phyloP scores from a whole-genome alignment of 2,329 filamentous ascomycete genomes.

The Xylariaceae sp. region DNA sequence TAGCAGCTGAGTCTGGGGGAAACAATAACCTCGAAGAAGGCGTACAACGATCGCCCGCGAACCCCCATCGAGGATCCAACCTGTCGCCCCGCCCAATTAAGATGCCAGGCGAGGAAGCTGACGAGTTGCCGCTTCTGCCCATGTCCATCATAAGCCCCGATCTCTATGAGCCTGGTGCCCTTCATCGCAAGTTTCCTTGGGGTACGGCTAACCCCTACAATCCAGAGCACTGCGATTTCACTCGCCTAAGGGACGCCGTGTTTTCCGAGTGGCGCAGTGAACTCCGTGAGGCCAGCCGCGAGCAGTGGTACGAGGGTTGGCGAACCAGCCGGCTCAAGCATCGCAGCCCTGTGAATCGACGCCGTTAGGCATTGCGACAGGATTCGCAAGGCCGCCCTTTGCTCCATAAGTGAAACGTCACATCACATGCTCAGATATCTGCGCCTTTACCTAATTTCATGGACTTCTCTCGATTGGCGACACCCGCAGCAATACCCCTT shows the following conservation, averaged over 20 bases:
- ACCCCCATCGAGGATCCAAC: conserved; percentile 45
- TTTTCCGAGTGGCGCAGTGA: conserved; percentile 93
- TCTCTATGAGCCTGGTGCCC: conserved; percentile 71
- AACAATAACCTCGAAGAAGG: conserved; percentile 34
- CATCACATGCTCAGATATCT: conserved; percentile 23
- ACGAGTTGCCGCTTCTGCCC: conserved; percentile 68
- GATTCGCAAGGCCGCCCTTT: conserved; percentile 18
- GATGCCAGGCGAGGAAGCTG: conserved; percentile 42
- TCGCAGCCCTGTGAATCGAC: conserved; percentile 39
- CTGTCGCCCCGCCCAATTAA: conserved; percentile 45
- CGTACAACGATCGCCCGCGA: conserved; percentile 38
- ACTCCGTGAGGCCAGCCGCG: conserved; percentile 81
- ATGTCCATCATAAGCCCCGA: conserved; percentile 94
- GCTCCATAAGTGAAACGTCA: conserved; percentile 18
- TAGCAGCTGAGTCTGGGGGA: conserved; percentile 25
- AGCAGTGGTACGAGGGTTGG: conserved; percentile 96
- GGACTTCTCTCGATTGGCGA: conserved; percentile 21
- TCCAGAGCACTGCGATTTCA: conserved; percentile 87
- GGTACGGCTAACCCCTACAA: conserved; percentile 94
- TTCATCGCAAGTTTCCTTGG: conserved; percentile 92
- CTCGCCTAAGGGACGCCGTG: conserved; percentile 82
- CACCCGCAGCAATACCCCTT: conserved; percentile 27
- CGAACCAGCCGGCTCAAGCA: conserved; percentile 66
- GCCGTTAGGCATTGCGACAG: conserved; percentile 34
- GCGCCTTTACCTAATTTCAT: conserved; percentile 3